Percentiles rank a stretch among this genome's conserved stretches.
Conservation (phyloP, 208 protist genomes). For the Herpetomonas samuelpessoai region DNA sequence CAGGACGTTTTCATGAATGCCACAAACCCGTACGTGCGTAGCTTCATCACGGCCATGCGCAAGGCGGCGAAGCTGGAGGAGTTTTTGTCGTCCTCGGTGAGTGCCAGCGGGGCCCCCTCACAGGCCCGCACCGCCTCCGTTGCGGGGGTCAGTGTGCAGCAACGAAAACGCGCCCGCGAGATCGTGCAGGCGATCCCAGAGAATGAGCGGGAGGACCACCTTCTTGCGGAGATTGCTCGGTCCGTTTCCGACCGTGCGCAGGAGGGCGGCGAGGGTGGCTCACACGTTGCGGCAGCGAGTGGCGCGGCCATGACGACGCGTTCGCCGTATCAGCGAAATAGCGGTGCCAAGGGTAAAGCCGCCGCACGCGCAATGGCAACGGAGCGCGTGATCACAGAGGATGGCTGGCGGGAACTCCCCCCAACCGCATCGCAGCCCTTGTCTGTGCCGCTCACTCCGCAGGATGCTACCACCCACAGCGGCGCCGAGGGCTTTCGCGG, state of each 20-base stretch:
- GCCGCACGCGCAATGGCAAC: no score
- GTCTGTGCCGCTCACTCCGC: no score
- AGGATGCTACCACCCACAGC: constrained; percentile 5
- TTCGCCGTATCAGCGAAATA: no score
- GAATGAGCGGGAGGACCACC: constrained; percentile 27
- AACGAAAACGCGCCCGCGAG: constrained; percentile 35
- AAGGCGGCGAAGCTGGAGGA: constrained; percentile 70
- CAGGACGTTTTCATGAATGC: constrained; percentile 47
- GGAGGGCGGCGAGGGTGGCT: not conserved
- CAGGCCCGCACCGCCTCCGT: no score
- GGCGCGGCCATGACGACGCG: constrained; percentile 17
- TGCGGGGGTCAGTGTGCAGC: no score
- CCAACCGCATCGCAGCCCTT: no score
- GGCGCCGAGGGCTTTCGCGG: not conserved
- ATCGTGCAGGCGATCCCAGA: constrained; percentile 11
- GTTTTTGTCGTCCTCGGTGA: no score
- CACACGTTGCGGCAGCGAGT: not conserved
- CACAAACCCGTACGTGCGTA: constrained; percentile 43
- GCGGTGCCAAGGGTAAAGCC: no score
- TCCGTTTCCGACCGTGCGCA: constrained; percentile 5
- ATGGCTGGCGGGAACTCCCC: constrained; percentile 75
- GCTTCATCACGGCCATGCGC: constrained; percentile 64
- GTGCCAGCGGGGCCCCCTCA: no score
- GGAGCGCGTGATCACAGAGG: constrained; percentile 46
- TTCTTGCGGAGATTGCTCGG: constrained; percentile 40